Base-by-base conservation (phyloP, 2,329 filamentous ascomycete species). In the Cladophialophora yegresii region DNA sequence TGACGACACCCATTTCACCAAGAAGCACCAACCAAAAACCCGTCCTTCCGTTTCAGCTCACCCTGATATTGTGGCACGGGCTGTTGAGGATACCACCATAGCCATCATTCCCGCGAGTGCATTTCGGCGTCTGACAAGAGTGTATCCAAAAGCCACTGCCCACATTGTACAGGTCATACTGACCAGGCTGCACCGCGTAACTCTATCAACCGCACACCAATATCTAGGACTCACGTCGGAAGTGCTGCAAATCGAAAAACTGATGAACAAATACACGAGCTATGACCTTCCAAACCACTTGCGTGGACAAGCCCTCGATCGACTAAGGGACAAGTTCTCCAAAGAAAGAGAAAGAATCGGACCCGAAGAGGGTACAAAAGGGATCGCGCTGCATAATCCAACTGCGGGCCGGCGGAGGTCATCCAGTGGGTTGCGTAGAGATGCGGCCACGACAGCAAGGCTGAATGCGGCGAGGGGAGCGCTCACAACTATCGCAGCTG, bases 131-230 rank as follows among this genome's bases (percentile, higher is more conserved):
- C 81, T 99, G 58, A 99, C 96, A 57, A 87, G 91, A 73, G 89
- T 97, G 26, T 99, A 98, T 72, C 95, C 95, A 9, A 96, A 96
- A 79, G 93, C 96, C 9, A 97, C 95, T 1, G 89, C 95, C 1
- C 96, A 99, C 73, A 98, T 99, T 68, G 92, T 99, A 5, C 95
- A 99, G 74, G 93, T 99, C 53, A 99, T 99, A 66, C 79, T 99
- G 33, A 97, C 96, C 2, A 86, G 96, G 55, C 88, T 99, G 58
- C 93, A 99, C 75, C 84, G 96, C 70, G 96, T 99, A 2, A 99
- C 95, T 0, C 86, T 99, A 59, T 90, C 93, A 0, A 98, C 96
- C 10, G 95, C 92, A 0, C 95, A 97, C 80, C 91, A 91, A 60
- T 99, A 99, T 72, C 85, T 99, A 16, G 95, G 96, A 1, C 78